These are phyloP conservation scores for Hydnomerulius pinastri DNA, from an alignment of 768 basidiomycete species.

Conservation along the genomic window DNA sequence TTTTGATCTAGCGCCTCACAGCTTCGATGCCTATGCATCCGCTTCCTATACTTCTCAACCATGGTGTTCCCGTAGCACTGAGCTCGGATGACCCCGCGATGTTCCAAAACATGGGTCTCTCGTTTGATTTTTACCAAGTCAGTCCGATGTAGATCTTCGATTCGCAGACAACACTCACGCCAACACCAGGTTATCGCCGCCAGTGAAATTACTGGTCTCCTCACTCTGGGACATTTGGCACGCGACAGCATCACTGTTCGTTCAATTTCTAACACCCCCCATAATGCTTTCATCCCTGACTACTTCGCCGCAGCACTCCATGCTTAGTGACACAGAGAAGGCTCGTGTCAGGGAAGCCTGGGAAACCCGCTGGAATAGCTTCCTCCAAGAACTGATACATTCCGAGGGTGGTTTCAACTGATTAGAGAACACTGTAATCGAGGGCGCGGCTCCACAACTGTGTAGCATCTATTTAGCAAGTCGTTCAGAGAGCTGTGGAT, in stretches of 20 bases:
- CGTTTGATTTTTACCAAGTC: constrained; percentile 80
- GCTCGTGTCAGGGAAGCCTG: constrained; percentile 41
- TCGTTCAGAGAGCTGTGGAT: neutral
- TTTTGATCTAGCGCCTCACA: constrained; percentile 55
- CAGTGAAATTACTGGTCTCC: constrained; percentile 66
- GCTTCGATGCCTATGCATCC: constrained; percentile 83
- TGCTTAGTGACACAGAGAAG: constrained; percentile 50
- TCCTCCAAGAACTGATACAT: constrained; percentile 39
- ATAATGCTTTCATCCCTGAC: neutral
- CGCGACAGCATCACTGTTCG: constrained; percentile 64
- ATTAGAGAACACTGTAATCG: neutral
- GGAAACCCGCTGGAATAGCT: constrained; percentile 50
- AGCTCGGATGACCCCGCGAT: constrained; percentile 76
- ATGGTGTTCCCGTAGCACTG: constrained; percentile 71
- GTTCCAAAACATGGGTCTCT: constrained; percentile 78
- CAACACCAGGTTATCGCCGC: constrained; percentile 58
- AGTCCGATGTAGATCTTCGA: neutral
- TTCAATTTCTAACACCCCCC: neutral
- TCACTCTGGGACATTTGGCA: constrained; percentile 62
- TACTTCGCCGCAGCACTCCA: constrained; percentile 47
- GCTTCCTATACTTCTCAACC: constrained; percentile 67
- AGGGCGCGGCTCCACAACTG: too few species aligned
- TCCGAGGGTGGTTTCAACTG: constrained; percentile 1
- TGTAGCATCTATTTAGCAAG: too few species aligned
- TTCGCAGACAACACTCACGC: neutral